Evolutionary conservation across 495 filamentous ascomycete genomes (phyloP).

Genomic region (Oidiodendron maius): DNA sequence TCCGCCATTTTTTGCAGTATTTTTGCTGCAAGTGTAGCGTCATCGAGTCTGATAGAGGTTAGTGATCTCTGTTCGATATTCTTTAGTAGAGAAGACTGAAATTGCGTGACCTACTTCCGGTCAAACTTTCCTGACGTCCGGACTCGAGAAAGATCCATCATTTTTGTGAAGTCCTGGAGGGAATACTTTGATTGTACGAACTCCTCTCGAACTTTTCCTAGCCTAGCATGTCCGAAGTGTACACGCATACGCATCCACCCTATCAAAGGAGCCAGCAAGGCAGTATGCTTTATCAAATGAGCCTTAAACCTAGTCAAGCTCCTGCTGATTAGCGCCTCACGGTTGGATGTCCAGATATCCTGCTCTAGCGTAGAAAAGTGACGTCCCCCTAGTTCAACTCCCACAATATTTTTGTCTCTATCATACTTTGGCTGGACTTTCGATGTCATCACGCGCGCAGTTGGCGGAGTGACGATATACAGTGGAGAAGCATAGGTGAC

Average conservation of each 20-base stretch:
- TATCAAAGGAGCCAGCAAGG: constrained; percentile 20
- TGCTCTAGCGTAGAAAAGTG: background rate
- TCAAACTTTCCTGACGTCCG: constrained; percentile 29
- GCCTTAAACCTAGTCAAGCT: constrained; percentile 14
- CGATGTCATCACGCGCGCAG: constrained; percentile 4
- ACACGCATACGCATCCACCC: constrained; percentile 46
- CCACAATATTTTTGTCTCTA: background rate
- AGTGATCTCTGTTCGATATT: background rate
- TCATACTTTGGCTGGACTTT: constrained; percentile 5
- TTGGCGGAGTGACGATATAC: constrained; percentile 37
- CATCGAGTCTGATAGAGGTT: constrained; percentile 2
- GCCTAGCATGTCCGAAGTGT: constrained; percentile 47
- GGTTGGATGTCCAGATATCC: constrained; percentile 5
- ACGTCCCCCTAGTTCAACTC: constrained; percentile 6
- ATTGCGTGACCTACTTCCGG: constrained; percentile 25
- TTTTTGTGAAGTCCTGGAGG: constrained; percentile 43
- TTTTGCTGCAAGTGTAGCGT: background rate
- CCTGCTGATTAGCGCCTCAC: background rate
- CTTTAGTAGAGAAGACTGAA: background rate
- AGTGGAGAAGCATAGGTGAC: constrained; percentile 26
- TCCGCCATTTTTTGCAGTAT: constrained; percentile 5
- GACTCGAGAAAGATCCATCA: constrained; percentile 29
- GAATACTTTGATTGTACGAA: constrained; percentile 24
- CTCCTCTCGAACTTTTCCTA: constrained; percentile 32
- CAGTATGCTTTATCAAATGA: constrained; percentile 17